Evolutionary conservation across 345 rosid species (phyloP).

Genomic region (Mallotus nudiflorus): DNA sequence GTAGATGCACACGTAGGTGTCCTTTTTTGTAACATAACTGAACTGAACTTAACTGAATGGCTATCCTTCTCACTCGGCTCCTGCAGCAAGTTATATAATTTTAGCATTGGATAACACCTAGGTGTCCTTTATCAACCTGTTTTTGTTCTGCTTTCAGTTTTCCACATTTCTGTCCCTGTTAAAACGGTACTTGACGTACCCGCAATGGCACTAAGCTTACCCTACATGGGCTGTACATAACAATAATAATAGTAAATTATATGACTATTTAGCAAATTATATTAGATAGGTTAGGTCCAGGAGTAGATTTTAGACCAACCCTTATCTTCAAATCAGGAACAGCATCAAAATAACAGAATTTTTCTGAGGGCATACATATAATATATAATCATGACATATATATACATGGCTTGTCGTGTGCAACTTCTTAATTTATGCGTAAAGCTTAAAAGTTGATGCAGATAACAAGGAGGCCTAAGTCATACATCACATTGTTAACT

Average conservation of each 20-base stretch:
- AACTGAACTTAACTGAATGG: too few relatives aligned
- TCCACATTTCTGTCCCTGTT: neutral
- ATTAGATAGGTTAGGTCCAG: neutral
- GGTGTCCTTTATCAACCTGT: too few relatives aligned
- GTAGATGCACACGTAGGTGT: too few relatives aligned
- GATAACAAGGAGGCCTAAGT: neutral
- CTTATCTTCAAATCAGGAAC: neutral
- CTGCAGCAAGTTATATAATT: too few relatives aligned
- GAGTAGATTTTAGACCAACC: neutral
- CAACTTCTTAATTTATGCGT: neutral
- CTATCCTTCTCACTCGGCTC: too few relatives aligned
- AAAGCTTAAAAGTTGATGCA: neutral
- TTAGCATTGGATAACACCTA: neutral
- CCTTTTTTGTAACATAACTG: too few relatives aligned
- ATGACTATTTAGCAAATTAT: neutral
- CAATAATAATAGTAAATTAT: neutral
- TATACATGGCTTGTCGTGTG: conserved; percentile 6
- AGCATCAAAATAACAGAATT: neutral
- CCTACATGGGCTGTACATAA: neutral
- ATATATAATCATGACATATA: neutral
- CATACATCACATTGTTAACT: too few relatives aligned
- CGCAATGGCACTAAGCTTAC: neutral
- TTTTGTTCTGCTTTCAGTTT: neutral
- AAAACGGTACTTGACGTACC: conserved; percentile 5
- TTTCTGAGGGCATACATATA: too few relatives aligned